These are phyloP conservation scores for Mycena chlorophos DNA, from an alignment of 768 basidiomycete species.

Conservation along the genomic window DNA sequence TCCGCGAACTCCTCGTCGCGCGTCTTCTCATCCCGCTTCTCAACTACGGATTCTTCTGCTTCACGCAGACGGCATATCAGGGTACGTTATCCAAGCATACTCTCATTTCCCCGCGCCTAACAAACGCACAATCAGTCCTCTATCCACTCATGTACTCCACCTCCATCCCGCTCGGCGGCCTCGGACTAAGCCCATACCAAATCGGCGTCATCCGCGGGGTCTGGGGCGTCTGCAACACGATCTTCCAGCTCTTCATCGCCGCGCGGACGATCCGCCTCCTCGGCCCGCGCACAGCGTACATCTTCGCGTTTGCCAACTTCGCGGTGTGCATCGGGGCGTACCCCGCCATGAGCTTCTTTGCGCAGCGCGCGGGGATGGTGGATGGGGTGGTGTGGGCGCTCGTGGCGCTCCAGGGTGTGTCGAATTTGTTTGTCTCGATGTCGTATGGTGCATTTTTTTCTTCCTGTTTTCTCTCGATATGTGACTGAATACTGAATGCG, in stretches of 20 bases:
- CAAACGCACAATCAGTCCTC: conserved; percentile 7
- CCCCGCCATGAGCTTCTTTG: conserved; percentile 19
- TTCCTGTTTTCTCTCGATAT: background rate
- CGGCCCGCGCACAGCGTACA: conserved; percentile 47
- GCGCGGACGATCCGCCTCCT: conserved; percentile 42
- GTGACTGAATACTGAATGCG: background rate
- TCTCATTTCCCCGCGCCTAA: background rate
- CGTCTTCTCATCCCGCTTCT: conserved; percentile 19
- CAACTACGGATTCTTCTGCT: conserved; percentile 25
- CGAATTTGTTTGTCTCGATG: conserved; percentile 12
- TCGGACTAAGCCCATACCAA: conserved; percentile 48
- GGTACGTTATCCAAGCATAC: conserved; percentile 2
- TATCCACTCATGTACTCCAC: conserved; percentile 40
- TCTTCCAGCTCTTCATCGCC: conserved; percentile 48
- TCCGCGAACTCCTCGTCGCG: conserved; percentile 21
- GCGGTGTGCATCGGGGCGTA: conserved; percentile 18
- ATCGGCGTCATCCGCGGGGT: conserved; percentile 52
- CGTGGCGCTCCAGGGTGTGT: conserved; percentile 16
- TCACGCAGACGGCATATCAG: conserved; percentile 20
- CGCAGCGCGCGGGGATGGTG: conserved; percentile 14
- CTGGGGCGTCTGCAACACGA: conserved; percentile 48
- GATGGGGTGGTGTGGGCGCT: conserved; percentile 19
- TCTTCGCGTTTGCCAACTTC: conserved; percentile 27
- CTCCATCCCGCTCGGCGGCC: conserved; percentile 50
- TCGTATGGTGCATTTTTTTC: conserved; percentile 8